phyloP scores from a whole-genome alignment of 345 rosid species.

The Litchi chinensis region DNA sequence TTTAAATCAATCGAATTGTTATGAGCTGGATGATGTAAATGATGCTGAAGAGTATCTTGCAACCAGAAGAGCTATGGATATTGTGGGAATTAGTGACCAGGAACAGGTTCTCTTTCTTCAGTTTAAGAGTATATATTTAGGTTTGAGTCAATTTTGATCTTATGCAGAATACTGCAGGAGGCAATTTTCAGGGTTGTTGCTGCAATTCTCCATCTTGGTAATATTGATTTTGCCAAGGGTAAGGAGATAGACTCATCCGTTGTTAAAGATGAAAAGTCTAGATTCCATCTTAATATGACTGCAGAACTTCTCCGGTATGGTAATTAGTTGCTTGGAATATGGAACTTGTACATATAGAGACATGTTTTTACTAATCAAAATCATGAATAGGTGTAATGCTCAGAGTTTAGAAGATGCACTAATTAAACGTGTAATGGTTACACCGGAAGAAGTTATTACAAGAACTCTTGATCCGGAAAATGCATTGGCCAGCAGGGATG shows the following conservation, averaged over 20 bases:
- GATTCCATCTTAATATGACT: conserved; percentile 70
- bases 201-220: conserved; percentile 91
- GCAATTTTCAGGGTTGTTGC: conserved; percentile 91
- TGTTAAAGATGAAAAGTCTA: conserved; percentile 70
- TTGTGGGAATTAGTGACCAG: conserved; percentile 78
- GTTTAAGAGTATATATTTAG: background rate
- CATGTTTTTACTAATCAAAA: conserved; percentile 21
- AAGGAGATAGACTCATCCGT: conserved; percentile 83
- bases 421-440: conserved; percentile 87
- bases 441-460: conserved; percentile 90
- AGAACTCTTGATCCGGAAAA: conserved; percentile 74
- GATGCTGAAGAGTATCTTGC: conserved; percentile 86
- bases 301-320: conserved; percentile 73
- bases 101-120: conserved; percentile 48
- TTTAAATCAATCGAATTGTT: conserved; percentile 79
- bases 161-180: conserved; percentile 53
- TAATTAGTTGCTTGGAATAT: background rate
- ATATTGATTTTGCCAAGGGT: conserved; percentile 76
- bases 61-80: conserved; percentile 89
- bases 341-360: background rate
- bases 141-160: conserved; percentile 34
- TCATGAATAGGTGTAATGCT: conserved; percentile 65
- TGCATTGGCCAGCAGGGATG: conserved; percentile 82
- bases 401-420: conserved; percentile 87
- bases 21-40: conserved; percentile 75